A percentile compares a stretch with the other conserved stretches of the same genome.
Conservation (phyloP, 768 basidiomycete species). For the Sutorius australiensis region DNA sequence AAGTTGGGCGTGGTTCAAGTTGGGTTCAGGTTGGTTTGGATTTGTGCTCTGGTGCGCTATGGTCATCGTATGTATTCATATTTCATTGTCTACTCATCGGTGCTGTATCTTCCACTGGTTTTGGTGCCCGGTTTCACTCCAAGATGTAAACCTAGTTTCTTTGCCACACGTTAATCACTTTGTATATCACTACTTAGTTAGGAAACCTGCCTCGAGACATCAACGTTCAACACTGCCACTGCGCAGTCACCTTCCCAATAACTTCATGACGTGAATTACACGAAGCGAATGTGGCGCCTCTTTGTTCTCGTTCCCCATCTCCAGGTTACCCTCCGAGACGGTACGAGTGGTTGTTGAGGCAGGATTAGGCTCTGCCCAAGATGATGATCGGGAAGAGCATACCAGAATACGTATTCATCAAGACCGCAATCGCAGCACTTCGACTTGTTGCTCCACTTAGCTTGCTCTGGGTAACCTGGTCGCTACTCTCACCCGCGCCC, state of each 20-base stretch:
- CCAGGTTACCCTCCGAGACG: background rate
- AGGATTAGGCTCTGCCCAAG: background rate
- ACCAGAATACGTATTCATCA: constrained; percentile 54
- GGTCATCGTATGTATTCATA: background rate
- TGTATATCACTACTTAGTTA: background rate
- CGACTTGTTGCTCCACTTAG: constrained; percentile 51
- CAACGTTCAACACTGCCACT: background rate
- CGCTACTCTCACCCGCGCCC: constrained; percentile 5
- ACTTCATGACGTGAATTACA: no score
- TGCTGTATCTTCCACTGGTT: background rate
- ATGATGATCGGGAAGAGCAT: constrained; percentile 46
- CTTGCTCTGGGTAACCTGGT: constrained; percentile 34
- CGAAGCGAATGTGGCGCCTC: background rate
- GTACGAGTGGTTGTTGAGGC: background rate
- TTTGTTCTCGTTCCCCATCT: background rate
- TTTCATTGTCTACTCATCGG: background rate
- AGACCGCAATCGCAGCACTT: constrained; percentile 40
- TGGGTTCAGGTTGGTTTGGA: background rate
- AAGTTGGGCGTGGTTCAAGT: no score
- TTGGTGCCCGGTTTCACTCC: background rate
- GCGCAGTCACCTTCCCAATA: no score
- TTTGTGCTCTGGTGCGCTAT: background rate
- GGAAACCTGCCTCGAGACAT: no score
- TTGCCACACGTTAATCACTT: background rate
- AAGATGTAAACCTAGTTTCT: background rate